A percentile compares a stretch with the other conserved stretches of the same genome.
These are phyloP conservation scores for Barnettozyma botsteinii DNA, from an alignment of 805 yeast species.

Conservation along the genomic window DNA sequence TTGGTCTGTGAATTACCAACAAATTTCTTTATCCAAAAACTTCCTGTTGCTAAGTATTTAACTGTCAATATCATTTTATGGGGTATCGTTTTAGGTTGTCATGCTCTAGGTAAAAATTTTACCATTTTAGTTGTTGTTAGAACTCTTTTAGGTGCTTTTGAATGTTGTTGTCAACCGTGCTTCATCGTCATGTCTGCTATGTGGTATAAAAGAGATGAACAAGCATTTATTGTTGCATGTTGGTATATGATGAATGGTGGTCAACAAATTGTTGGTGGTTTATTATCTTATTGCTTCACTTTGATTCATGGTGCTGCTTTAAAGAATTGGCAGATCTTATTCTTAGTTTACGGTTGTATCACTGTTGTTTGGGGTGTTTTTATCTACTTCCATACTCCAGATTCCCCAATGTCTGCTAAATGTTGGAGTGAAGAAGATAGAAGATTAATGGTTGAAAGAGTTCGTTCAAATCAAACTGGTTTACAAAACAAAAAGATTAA, in stretches of 20 bases:
- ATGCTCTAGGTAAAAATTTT: conserved; percentile 40
- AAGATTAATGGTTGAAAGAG: conserved; percentile 41
- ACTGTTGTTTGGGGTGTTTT: conserved; percentile 42
- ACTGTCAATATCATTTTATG: conserved; percentile 38
- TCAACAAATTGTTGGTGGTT: conserved; percentile 37
- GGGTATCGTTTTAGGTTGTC: conserved; percentile 43
- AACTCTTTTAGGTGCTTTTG: conserved; percentile 43
- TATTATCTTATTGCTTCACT: conserved; percentile 34
- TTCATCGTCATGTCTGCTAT: conserved; percentile 48
- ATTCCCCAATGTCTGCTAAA: conserved; percentile 35
- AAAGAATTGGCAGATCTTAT: conserved; percentile 50
- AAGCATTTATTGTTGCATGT: conserved; percentile 40
- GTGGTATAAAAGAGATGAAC: conserved; percentile 51
- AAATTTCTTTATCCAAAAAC: conserved; percentile 37
- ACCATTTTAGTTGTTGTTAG: conserved; percentile 45
- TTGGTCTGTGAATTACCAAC: conserved; percentile 12
- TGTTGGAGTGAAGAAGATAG: conserved; percentile 37
- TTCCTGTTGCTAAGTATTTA: conserved; percentile 44
- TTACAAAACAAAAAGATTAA: conserved; percentile 43
- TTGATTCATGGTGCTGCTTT: conserved; percentile 30
- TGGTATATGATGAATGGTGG: conserved; percentile 49
- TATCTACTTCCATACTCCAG: conserved; percentile 38
- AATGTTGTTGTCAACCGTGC: conserved; percentile 47
- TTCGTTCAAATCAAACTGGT: conserved; percentile 46
- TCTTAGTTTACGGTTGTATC: conserved; percentile 43